Conservation (phyloP, 2,329 filamentous ascomycete species). For the Cordyceps fumosorosea region DNA sequence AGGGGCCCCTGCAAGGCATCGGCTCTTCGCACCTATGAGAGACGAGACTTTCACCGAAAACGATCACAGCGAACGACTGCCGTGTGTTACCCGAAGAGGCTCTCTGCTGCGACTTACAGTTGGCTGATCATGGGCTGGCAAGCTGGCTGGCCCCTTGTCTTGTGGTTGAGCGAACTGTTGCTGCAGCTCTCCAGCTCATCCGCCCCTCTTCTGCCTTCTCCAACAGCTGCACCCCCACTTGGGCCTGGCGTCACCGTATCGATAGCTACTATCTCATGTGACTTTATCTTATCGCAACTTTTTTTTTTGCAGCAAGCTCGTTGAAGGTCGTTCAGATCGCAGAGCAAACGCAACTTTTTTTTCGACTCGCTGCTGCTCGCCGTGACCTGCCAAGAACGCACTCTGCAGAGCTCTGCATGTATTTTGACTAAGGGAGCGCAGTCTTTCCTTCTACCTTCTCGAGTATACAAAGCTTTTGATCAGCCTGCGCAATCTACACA, state of each 20-base stretch:
- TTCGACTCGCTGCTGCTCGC: not conserved
- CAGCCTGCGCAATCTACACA: not conserved
- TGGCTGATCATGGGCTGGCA: not conserved
- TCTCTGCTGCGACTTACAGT: not conserved
- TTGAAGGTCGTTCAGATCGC: not conserved
- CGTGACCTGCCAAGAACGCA: not conserved
- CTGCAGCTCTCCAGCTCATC: not conserved
- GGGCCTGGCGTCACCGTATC: not conserved
- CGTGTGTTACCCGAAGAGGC: not conserved
- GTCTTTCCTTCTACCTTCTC: not conserved
- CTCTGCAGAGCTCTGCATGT: not conserved
- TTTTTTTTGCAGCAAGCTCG: slow-evolving; percentile 12
- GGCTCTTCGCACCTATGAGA: slow-evolving; percentile 1
- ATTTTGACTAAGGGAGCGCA: not conserved
- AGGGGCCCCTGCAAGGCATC: slow-evolving; percentile 6
- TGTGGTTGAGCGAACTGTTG: not conserved
- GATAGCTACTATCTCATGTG: slow-evolving; percentile 13
- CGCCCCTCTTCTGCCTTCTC: slow-evolving; percentile 4
- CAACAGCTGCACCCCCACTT: not conserved
- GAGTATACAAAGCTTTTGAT: not conserved
- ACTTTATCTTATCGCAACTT: slow-evolving; percentile 12
- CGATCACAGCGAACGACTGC: not conserved
- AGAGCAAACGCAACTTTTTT: not conserved
- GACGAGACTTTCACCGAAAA: slow-evolving; percentile 5
- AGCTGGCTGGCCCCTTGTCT: not conserved